Evolutionary conservation across 257 asterid species (phyloP).

Genomic region (Dorcoceras hygrometricum): DNA sequence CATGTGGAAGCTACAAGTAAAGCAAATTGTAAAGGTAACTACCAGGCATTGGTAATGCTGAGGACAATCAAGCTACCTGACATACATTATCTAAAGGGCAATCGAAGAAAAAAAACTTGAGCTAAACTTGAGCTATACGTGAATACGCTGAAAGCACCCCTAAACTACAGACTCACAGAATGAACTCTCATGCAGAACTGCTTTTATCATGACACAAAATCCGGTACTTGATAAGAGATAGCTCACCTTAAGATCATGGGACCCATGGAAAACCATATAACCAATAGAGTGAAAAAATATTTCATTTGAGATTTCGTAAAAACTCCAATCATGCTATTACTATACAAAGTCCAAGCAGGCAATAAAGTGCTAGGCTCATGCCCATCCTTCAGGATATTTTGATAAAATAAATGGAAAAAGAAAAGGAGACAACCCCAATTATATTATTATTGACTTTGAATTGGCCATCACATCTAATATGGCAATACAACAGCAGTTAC

Average conservation of each 20-base stretch:
- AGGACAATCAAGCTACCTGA: background rate
- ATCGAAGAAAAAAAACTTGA: constrained; percentile 7
- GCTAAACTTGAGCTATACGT: constrained; percentile 15
- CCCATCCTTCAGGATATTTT: constrained; percentile 3
- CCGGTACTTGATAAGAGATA: constrained; percentile 1
- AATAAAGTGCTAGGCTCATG: background rate
- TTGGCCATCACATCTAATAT: background rate
- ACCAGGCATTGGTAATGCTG: background rate
- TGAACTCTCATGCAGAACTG: constrained; percentile 17
- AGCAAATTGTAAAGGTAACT: constrained; percentile 28
- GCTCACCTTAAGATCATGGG: constrained; percentile 18
- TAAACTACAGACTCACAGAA: constrained; percentile 1
- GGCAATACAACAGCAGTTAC: background rate
- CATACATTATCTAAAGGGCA: constrained; percentile 6
- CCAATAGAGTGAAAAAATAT: constrained; percentile 16
- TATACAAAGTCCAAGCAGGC: constrained; percentile 3
- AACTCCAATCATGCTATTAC: constrained; percentile 12
- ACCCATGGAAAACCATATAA: constrained; percentile 7
- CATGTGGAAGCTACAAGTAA: constrained; percentile 78
- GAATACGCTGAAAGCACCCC: constrained; percentile 9
- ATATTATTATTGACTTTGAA: background rate
- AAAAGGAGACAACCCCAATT: background rate
- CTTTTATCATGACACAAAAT: background rate
- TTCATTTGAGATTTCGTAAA: background rate
- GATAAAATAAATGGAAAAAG: background rate